Percentiles rank a stretch among this genome's conserved stretches.
Evolutionary conservation across 352 stramenopile species (phyloP).

Genomic region (Phytophthora pisi): DNA sequence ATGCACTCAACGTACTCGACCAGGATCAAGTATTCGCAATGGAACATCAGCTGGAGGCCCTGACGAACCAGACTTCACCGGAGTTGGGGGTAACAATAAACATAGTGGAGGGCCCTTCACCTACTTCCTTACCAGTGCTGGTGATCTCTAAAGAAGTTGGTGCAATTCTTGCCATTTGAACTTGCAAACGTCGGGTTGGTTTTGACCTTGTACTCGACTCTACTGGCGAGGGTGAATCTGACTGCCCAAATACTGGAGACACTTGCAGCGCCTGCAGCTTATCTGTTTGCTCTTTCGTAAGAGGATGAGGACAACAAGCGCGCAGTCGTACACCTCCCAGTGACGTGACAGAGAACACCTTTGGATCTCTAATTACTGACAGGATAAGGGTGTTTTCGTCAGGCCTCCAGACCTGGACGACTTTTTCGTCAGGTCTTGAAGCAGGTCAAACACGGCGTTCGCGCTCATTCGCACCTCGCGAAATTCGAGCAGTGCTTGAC

Average conservation of each 20-base stretch:
- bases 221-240: too few relatives aligned
- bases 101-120: neutral
- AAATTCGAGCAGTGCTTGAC: neutral
- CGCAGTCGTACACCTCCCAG: neutral
- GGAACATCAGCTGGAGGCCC: neutral
- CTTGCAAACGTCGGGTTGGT: too few relatives aligned
- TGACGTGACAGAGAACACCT: neutral
- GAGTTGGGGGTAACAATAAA: neutral
- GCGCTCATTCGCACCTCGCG: neutral
- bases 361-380: too few relatives aligned
- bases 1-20: constrained; percentile 3
- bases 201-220: too few relatives aligned
- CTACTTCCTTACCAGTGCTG: neutral
- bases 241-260: too few relatives aligned
- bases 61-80: neutral
- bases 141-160: neutral
- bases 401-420: neutral
- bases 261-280: neutral
- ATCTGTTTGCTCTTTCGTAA: neutral
- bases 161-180: neutral
- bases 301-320: neutral
- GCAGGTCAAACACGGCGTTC: neutral
- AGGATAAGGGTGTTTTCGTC: neutral
- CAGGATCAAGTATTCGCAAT: neutral
- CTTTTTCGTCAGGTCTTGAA: neutral